A percentile compares a stretch with the other conserved stretches of the same genome.
phyloP scores from a whole-genome alignment of 257 asterid genomes.

The Solanum pimpinellifolium region DNA sequence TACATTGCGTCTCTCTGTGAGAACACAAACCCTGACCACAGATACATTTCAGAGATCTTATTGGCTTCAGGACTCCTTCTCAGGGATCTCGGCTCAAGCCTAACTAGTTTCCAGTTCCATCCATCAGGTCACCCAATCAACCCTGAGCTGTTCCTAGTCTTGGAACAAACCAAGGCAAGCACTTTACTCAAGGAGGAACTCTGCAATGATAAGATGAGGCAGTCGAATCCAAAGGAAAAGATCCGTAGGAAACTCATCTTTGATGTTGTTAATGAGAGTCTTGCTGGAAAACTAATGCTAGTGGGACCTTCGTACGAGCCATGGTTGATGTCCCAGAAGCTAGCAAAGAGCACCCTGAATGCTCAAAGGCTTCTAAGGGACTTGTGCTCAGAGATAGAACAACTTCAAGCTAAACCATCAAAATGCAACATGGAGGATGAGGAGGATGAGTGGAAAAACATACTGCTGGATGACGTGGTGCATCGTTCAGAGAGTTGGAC shows the following conservation, averaged over 20 bases:
- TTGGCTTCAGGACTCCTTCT: conserved; percentile 94
- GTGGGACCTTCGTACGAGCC: conserved; percentile 22
- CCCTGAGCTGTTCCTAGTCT: conserved; percentile 78
- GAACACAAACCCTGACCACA: conserved; percentile 60
- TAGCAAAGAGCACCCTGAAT: conserved; percentile 26
- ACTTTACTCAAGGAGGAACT: conserved; percentile 21
- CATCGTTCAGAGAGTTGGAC: conserved; percentile 47
- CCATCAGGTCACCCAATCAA: conserved; percentile 79
- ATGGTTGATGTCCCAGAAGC: conserved; percentile 24
- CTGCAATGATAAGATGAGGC: conserved; percentile 15
- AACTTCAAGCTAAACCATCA: conserved; percentile 27
- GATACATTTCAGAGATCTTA: conserved; percentile 81
- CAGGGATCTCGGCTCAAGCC: conserved; percentile 60
- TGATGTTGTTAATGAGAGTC: conserved; percentile 72
- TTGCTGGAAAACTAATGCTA: conserved; percentile 36
- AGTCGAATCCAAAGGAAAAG: conserved; percentile 20
- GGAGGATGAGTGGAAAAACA: conserved; percentile 45
- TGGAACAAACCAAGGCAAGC: conserved; percentile 84
- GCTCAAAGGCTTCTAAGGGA: conserved; percentile 77
- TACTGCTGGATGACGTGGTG: conserved; percentile 50
- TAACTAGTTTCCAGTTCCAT: conserved; percentile 63
- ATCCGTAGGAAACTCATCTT: conserved; percentile 59
- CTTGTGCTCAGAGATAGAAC: conserved; percentile 65
- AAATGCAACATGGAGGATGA: conserved; percentile 35
- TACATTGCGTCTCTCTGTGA: conserved; percentile 94